Evolutionary conservation across 768 basidiomycete genomes (phyloP), one percentile per base, ranked within the genome.

Genomic region (Lentinula sp.): DNA sequence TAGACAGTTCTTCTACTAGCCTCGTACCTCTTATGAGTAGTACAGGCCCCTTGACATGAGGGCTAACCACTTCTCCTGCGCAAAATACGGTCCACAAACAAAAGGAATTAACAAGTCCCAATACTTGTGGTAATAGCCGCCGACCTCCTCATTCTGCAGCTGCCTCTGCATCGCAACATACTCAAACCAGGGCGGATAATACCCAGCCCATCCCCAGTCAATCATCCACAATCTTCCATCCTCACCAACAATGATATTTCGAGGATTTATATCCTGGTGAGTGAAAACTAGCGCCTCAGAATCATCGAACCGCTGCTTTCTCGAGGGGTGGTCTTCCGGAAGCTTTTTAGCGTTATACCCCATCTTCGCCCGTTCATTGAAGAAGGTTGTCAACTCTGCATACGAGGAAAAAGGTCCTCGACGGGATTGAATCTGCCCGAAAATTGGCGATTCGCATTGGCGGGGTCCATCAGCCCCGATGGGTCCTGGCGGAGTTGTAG

Each of bases 251-350:
- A 70, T 64, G 18, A 70, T 64, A 35, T 67, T 66, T 5, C 61
- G 62, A 9, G 60, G 62, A 53, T 54, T 65, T 32, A 71, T 45
- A 57, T 67, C 64, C 40, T 65, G 63, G 52, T 70, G 64, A 1
- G 64, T 66, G 34, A 70, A 59, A 45, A 70, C 69, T 2, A 68
- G 64, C 54, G 68, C 70, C 42, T 42, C 39, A 4, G 65, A 68
- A 55, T 68, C 52, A 39, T 64, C 67, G 42, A 67, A 67, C 11
- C 23, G 31, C 11, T 28, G 49, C 57, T 2, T 42, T 35, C 60
- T 52, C 6, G 34, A 32, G 15, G 62, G 63, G 28, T 62, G 45
- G 53, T 64, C 60, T n/a, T 56, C 10, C 9, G 61, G 60, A 43
- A 50, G 28, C 35, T 54, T 39, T 5, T 55, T 5, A 35, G 18